A percentile compares a stretch with the other conserved stretches of the same genome.
Conservation (phyloP, 2,329 filamentous ascomycete species). For the Diaporthe capsici region DNA sequence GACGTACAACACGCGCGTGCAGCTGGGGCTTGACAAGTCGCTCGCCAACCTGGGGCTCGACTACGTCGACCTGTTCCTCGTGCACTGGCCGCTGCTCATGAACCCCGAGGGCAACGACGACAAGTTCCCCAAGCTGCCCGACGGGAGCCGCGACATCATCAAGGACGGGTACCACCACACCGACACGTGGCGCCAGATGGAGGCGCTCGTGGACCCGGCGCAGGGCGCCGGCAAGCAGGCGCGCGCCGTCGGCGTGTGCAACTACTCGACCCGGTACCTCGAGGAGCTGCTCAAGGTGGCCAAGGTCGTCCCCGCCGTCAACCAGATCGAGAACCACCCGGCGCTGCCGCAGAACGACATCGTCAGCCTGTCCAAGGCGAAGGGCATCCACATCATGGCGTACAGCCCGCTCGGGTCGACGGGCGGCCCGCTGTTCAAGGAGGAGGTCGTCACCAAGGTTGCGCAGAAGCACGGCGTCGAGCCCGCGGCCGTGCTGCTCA, state of each 20-base stretch:
- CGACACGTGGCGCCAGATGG: slow-evolving; percentile 84
- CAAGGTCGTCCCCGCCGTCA: slow-evolving; percentile 73
- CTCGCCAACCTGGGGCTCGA: slow-evolving; percentile 81
- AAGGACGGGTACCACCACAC: slow-evolving; percentile 75
- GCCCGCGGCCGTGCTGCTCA: slow-evolving; percentile 76
- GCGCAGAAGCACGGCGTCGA: slow-evolving; percentile 74
- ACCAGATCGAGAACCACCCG: slow-evolving; percentile 83
- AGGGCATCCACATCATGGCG: slow-evolving; percentile 80
- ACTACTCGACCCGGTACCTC: slow-evolving; percentile 70
- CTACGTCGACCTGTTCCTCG: slow-evolving; percentile 85
- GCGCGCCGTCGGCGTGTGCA: slow-evolving; percentile 68
- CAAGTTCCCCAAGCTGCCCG: slow-evolving; percentile 79
- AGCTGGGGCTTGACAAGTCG: slow-evolving; percentile 79
- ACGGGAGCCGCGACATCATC: slow-evolving; percentile 82
- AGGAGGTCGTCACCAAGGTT: slow-evolving; percentile 73
- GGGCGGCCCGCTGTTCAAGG: slow-evolving; percentile 74
- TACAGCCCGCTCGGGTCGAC: slow-evolving; percentile 78
- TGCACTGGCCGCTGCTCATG: slow-evolving; percentile 88
- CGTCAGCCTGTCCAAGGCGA: slow-evolving; percentile 75
- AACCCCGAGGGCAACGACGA: slow-evolving; percentile 83
- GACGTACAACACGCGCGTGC: slow-evolving; percentile 80
- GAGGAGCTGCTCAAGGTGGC: slow-evolving; percentile 66
- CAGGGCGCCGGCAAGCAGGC: slow-evolving; percentile 56
- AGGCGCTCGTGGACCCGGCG: slow-evolving; percentile 72
- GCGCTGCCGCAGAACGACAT: slow-evolving; percentile 80